Percentiles rank a stretch among this genome's conserved stretches.
Conservation (phyloP, 129 eudicot species). For the Flaveria ramosissima region DNA sequence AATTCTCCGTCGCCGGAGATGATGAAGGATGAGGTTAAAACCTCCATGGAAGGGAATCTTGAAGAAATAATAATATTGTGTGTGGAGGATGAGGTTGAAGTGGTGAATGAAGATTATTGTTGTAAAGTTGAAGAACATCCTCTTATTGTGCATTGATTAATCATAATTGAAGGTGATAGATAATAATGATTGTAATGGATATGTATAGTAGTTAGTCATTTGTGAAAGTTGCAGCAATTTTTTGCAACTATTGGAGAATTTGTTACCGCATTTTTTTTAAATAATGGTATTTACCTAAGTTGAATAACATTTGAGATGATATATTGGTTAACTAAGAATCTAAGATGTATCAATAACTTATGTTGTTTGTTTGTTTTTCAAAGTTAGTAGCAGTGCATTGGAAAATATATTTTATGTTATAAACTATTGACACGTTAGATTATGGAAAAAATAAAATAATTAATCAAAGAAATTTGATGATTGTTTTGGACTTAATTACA, state of each 20-base stretch:
- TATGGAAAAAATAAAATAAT: no score
- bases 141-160: slow-evolving; percentile 48
- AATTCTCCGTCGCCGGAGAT: slow-evolving; percentile 17
- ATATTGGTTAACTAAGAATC: background rate
- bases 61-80: slow-evolving; percentile 38
- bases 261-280: background rate
- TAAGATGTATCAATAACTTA: background rate
- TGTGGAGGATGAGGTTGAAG: slow-evolving; percentile 37
- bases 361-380: background rate
- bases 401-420: no score
- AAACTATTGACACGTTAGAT: no score
- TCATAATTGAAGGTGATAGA: slow-evolving; percentile 2
- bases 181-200: background rate
- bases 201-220: background rate
- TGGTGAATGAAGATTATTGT: slow-evolving; percentile 34
- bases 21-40: slow-evolving; percentile 8
- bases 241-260: background rate
- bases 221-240: slow-evolving; percentile 1
- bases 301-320: background rate
- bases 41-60: slow-evolving; percentile 31
- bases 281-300: background rate
- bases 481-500: no score
- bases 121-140: slow-evolving; percentile 53
- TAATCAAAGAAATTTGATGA: no score
- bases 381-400: no score